Evolutionary conservation across 2,329 filamentous ascomycete genomes (phyloP).

Genomic region (Diaporthe destruens): DNA sequence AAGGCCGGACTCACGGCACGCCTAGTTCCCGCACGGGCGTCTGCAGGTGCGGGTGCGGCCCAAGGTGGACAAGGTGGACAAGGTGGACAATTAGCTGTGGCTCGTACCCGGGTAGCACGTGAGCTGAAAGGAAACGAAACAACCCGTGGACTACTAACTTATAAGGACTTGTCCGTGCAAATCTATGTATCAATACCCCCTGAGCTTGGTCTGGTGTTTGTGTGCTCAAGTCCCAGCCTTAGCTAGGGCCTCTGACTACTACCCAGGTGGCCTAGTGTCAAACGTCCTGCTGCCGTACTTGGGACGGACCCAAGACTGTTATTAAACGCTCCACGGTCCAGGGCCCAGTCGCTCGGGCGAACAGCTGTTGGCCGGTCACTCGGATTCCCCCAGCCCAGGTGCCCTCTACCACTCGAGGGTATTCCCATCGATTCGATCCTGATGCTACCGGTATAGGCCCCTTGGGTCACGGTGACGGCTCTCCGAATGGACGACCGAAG

Average conservation of each 20-base stretch:
- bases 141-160: neutral
- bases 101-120: no score
- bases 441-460: neutral
- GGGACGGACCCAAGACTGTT: slow-evolving; percentile 20
- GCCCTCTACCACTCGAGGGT: neutral
- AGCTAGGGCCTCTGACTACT: no score
- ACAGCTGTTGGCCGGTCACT: neutral
- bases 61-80: neutral
- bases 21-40: slow-evolving; percentile 19
- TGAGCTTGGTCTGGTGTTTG: no score
- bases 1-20: neutral
- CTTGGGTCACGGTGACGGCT: neutral
- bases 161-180: neutral
- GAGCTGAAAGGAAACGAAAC: no score
- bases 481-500: slow-evolving; percentile 33
- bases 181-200: no score
- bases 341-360: no score
- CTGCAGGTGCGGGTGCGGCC: no score
- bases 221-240: no score
- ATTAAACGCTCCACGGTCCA: neutral
- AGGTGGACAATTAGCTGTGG: neutral
- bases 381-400: no score
- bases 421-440: neutral
- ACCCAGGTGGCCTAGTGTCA: slow-evolving; percentile 10
- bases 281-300: slow-evolving; percentile 3